A percentile compares a stretch with the other conserved stretches of the same genome.
Conservation (phyloP, 768 basidiomycete genomes). For the Phanerochaete carnosa region DNA sequence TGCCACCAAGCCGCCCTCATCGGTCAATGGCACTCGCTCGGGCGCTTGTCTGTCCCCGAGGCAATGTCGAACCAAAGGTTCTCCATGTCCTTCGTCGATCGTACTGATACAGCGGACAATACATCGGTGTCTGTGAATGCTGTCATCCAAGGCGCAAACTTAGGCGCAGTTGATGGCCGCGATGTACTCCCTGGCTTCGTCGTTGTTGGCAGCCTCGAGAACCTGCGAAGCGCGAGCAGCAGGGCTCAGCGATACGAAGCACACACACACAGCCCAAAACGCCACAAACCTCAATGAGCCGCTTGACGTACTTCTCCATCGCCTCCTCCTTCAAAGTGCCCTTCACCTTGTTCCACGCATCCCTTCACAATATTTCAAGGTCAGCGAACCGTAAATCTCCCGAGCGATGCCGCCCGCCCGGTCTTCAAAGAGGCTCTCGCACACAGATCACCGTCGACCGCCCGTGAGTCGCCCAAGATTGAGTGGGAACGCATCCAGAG, state of each 20-base stretch:
- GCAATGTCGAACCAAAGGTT: neutral
- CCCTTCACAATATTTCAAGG: constrained; percentile 45
- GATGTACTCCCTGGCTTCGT: constrained; percentile 52
- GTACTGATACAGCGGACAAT: neutral
- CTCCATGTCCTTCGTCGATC: no score
- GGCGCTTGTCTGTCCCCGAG: neutral
- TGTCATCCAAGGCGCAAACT: neutral
- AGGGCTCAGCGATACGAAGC: neutral
- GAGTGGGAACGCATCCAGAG: neutral
- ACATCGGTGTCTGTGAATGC: neutral
- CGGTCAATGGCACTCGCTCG: neutral
- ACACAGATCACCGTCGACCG: neutral
- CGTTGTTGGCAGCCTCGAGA: constrained; percentile 48
- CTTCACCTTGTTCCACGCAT: constrained; percentile 79
- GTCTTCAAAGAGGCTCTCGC: neutral
- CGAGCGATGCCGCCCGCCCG: constrained; percentile 5
- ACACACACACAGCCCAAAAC: neutral
- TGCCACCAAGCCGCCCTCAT: neutral
- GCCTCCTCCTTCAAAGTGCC: constrained; percentile 75
- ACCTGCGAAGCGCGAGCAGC: constrained; percentile 38
- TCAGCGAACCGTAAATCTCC: constrained; percentile 9
- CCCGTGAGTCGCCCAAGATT: constrained; percentile 10
- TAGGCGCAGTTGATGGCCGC: constrained; percentile 57
- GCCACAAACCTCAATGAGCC: constrained; percentile 73
- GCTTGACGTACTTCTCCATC: constrained; percentile 67